Evolutionary conservation across 2,329 filamentous ascomycete species (phyloP).

Genomic region (Pseudocercospora fuligena): DNA sequence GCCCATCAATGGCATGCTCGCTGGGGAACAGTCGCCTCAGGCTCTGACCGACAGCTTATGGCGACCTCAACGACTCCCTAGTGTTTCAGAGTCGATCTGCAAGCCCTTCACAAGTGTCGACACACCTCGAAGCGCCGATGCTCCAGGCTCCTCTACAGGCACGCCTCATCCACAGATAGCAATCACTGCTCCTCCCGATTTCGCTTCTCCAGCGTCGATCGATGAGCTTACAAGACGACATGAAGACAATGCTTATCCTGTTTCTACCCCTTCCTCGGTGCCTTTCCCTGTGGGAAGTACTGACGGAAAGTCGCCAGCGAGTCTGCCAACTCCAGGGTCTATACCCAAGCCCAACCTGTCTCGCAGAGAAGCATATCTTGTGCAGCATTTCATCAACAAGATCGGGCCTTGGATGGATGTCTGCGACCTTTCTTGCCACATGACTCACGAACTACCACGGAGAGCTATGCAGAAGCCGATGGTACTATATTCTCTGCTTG

Average conservation of each 20-base stretch:
- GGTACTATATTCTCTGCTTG: slow-evolving; percentile 41
- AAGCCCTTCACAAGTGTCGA: not conserved
- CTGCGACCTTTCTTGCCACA: slow-evolving; percentile 41
- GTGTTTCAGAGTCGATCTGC: not conserved
- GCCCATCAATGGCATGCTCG: slow-evolving; percentile 15
- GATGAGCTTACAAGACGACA: slow-evolving; percentile 28
- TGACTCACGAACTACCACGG: slow-evolving; percentile 40
- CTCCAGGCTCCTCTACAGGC: not conserved
- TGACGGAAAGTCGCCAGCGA: slow-evolving; percentile 12
- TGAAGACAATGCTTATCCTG: slow-evolving; percentile 16
- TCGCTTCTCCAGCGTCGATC: slow-evolving; percentile 27
- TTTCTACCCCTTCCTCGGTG: slow-evolving; percentile 11
- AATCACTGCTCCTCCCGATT: slow-evolving; percentile 8
- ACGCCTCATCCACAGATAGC: slow-evolving; percentile 6
- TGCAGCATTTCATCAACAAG: slow-evolving; percentile 41
- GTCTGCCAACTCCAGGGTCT: slow-evolving; percentile 10
- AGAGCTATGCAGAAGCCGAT: slow-evolving; percentile 41
- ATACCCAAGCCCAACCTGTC: slow-evolving; percentile 19
- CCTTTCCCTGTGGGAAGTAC: slow-evolving; percentile 18
- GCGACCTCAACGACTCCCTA: not conserved
- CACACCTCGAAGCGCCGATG: not conserved
- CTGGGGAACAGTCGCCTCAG: not conserved
- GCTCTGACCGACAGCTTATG: slow-evolving; percentile 2
- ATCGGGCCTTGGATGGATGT: slow-evolving; percentile 45
- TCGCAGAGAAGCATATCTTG: slow-evolving; percentile 27